Evolutionary conservation across 2,329 filamentous ascomycete species (phyloP).

Genomic region (Emergomyces orientalis): DNA sequence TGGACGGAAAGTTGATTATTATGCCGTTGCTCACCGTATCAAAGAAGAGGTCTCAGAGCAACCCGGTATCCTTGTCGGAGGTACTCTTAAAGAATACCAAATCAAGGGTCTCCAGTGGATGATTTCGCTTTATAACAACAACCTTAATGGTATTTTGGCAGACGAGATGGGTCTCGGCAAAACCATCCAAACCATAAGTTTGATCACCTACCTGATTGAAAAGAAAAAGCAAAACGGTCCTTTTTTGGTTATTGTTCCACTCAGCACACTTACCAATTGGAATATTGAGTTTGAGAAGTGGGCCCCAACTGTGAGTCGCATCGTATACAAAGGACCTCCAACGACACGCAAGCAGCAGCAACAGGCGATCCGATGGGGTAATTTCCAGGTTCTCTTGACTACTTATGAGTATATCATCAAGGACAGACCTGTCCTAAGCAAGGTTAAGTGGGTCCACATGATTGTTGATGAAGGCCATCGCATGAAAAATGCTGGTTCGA

Average conservation of each 20-base stretch:
- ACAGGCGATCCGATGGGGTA: constrained; percentile 84
- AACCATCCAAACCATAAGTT: constrained; percentile 96
- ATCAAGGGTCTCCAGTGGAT: constrained; percentile 99
- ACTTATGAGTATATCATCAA: constrained; percentile 99
- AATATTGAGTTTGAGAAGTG: constrained; percentile 98
- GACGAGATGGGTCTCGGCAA: constrained; percentile 99
- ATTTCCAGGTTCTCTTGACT: constrained; percentile 92
- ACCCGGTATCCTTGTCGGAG: constrained; percentile 78
- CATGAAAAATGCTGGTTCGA: constrained; percentile 98
- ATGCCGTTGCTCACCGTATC: constrained; percentile 91
- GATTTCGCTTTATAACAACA: constrained; percentile 99
- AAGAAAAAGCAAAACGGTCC: constrained; percentile 85
- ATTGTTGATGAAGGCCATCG: constrained; percentile 98
- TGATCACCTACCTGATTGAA: constrained; percentile 96
- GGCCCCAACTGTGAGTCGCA: constrained; percentile 75
- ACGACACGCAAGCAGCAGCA: constrained; percentile 80
- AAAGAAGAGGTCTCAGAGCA: constrained; percentile 84
- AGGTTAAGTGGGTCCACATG: constrained; percentile 99
- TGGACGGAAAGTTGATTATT: constrained; percentile 88
- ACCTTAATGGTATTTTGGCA: constrained; percentile 94
- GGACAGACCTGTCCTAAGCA: constrained; percentile 85
- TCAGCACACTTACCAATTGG: constrained; percentile 98
- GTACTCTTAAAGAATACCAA: constrained; percentile 93
- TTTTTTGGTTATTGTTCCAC: constrained; percentile 90
- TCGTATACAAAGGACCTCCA: constrained; percentile 96